A percentile compares a stretch with the other conserved stretches of the same genome.
These are phyloP conservation scores for Macaranga tanarius DNA, from an alignment of 441 rosid genomes.

Conservation along the genomic window DNA sequence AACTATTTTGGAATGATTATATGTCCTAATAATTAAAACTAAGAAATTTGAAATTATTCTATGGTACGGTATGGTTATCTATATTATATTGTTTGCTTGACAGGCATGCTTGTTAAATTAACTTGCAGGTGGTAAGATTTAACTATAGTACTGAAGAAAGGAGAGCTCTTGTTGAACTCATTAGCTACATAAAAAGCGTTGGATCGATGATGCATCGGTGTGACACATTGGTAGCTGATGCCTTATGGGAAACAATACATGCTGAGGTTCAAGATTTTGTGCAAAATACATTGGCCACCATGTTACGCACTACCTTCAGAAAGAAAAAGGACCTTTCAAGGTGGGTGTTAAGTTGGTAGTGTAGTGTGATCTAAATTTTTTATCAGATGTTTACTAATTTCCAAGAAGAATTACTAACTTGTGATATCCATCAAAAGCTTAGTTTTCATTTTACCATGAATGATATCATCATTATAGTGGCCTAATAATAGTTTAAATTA, in stretches of 20 bases:
- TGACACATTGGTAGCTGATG: conserved; percentile 94
- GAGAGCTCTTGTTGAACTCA: conserved; percentile 91
- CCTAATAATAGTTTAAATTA: background rate
- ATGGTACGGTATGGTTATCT: background rate
- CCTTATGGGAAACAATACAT: conserved; percentile 99
- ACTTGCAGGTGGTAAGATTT: conserved; percentile 85
- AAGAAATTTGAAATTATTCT: conserved; percentile 10
- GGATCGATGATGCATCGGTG: conserved; percentile 94
- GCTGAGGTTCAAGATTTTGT: conserved; percentile 99
- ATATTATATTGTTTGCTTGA: conserved; percentile 22
- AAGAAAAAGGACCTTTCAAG: conserved; percentile 97
- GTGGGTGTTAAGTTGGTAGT: conserved; percentile 40
- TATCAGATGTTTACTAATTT: conserved; percentile 9
- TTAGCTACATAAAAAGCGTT: conserved; percentile 90
- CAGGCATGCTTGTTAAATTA: conserved; percentile 11
- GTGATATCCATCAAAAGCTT: conserved; percentile 1
- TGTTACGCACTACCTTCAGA: conserved; percentile 93
- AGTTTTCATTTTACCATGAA: background rate
- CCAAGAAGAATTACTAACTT: background rate
- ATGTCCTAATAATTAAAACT: conserved; percentile 2
- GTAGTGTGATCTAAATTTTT: conserved; percentile 19
- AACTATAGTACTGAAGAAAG: conserved; percentile 94
- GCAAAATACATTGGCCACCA: conserved; percentile 91
- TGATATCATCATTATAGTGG: background rate
- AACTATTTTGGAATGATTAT: conserved; percentile 10